These are phyloP conservation scores for Didymella exigua DNA, from an alignment of 2,329 filamentous ascomycete species.

Conservation along the genomic window DNA sequence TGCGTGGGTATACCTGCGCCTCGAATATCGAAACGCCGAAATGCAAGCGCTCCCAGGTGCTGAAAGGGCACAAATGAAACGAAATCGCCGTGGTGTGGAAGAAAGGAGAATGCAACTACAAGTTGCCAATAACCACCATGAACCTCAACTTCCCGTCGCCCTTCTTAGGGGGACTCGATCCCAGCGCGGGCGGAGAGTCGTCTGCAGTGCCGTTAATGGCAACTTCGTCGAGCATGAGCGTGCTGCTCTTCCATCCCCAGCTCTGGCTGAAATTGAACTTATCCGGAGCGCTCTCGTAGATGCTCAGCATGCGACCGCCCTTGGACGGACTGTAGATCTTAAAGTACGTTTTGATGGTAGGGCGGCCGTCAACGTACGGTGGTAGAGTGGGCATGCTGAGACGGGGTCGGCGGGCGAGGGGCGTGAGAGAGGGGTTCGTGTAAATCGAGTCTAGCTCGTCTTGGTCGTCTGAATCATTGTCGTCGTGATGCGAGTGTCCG, in stretches of 20 bases:
- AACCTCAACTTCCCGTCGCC: conserved; percentile 61
- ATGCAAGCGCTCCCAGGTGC: no score
- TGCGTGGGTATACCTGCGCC: no score
- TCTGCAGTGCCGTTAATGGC: conserved; percentile 21
- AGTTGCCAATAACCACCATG: conserved; percentile 64
- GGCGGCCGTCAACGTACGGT: conserved; percentile 60
- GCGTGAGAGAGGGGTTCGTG: conserved; percentile 34
- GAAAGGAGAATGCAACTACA: conserved; percentile 32
- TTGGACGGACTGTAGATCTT: conserved; percentile 66
- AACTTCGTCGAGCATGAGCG: conserved; percentile 60
- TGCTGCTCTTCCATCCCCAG: conserved; percentile 67
- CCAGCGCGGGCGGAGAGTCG: conserved; percentile 19
- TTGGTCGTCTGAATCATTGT: conserved; percentile 36
- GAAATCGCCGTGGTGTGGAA: no score
- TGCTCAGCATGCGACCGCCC: conserved; percentile 62
- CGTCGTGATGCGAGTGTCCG: conserved; percentile 29
- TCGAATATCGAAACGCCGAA: no score
- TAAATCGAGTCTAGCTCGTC: conserved; percentile 31
- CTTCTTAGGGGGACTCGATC: conserved; percentile 34
- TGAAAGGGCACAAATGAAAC: no score
- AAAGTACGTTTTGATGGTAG: conserved; percentile 66
- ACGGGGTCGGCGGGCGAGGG: conserved; percentile 25
- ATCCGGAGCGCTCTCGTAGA: conserved; percentile 65
- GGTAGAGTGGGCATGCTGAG: conserved; percentile 52
- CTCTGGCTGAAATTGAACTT: conserved; percentile 65